phyloP scores from a whole-genome alignment of 495 filamentous ascomycete species.

The Aspergillus asperescens region DNA sequence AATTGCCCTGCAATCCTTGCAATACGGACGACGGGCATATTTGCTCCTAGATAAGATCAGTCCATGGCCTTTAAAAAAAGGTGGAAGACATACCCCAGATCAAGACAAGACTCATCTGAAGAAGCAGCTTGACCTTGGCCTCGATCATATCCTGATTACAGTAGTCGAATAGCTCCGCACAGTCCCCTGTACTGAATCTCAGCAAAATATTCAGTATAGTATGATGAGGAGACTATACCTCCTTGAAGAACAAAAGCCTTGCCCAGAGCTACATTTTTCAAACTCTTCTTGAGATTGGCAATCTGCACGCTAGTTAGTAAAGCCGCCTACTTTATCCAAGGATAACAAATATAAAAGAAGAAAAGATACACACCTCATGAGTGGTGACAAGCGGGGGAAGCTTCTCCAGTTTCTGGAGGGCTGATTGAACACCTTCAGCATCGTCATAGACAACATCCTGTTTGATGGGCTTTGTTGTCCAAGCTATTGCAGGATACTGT shows the following conservation, averaged over 20 bases:
- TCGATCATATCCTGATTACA: slow-evolving; percentile 85
- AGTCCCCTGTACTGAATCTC: slow-evolving; percentile 55
- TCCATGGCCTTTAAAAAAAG: not conserved
- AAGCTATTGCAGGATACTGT: slow-evolving; percentile 46
- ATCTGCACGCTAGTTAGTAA: slow-evolving; percentile 48
- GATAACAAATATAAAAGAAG: not conserved
- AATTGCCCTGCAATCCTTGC: slow-evolving; percentile 96
- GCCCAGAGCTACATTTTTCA: slow-evolving; percentile 83
- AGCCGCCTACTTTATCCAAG: not conserved
- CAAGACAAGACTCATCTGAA: slow-evolving; percentile 93
- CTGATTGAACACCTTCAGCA: slow-evolving; percentile 52
- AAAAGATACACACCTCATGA: slow-evolving; percentile 50
- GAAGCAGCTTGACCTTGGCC: slow-evolving; percentile 88
- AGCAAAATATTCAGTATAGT: not conserved
- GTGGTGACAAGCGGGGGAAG: slow-evolving; percentile 90
- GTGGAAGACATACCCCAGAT: slow-evolving; percentile 61
- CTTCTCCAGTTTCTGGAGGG: slow-evolving; percentile 63
- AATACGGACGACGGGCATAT: slow-evolving; percentile 92
- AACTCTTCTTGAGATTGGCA: slow-evolving; percentile 62
- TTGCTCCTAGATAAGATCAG: slow-evolving; percentile 42
- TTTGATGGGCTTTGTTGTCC: slow-evolving; percentile 86
- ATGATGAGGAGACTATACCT: slow-evolving; percentile 34
- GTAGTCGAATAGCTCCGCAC: slow-evolving; percentile 96
- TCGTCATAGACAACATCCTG: slow-evolving; percentile 82
- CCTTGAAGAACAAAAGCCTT: slow-evolving; percentile 95